Percentiles rank a stretch among this genome's conserved stretches.
Evolutionary conservation across 2,329 filamentous ascomycete species (phyloP).

Genomic region (Calonectria pauciramosa): DNA sequence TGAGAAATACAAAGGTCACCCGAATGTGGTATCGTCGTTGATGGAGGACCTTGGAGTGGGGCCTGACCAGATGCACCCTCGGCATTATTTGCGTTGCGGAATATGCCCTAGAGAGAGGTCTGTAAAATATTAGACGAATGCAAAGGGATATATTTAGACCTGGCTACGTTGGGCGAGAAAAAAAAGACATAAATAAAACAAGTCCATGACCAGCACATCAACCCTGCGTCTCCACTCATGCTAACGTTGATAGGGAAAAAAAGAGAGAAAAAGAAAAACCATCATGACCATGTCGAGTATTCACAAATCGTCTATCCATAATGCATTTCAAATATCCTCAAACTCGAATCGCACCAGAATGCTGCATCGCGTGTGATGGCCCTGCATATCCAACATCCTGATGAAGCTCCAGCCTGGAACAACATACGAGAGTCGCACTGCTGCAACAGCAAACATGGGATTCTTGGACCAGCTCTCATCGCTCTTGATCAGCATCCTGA

Average conservation of each 20-base stretch:
- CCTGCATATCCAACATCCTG: constrained; percentile 74
- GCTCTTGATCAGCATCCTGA: constrained; percentile 76
- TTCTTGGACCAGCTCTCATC: constrained; percentile 74
- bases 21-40: constrained; percentile 63
- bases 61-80: too few species aligned
- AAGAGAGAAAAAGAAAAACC: background rate
- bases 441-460: constrained; percentile 71
- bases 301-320: background rate
- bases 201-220: background rate
- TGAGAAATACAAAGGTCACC: constrained; percentile 64
- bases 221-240: background rate
- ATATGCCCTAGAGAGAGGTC: background rate
- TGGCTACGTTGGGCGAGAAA: background rate
- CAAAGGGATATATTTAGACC: background rate
- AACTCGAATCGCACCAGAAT: constrained; percentile 74
- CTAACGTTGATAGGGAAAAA: background rate
- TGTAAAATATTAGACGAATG: background rate
- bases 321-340: constrained; percentile 50
- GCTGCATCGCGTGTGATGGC: constrained; percentile 73
- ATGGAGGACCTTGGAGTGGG: background rate
- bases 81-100: background rate
- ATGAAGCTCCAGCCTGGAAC: constrained; percentile 73
- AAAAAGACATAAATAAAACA: background rate
- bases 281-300: constrained; percentile 11
- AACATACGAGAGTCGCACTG: constrained; percentile 71